phyloP scores from a whole-genome alignment of 108 stramenopile genomes.

The Cyclostephanos tholiformis region DNA sequence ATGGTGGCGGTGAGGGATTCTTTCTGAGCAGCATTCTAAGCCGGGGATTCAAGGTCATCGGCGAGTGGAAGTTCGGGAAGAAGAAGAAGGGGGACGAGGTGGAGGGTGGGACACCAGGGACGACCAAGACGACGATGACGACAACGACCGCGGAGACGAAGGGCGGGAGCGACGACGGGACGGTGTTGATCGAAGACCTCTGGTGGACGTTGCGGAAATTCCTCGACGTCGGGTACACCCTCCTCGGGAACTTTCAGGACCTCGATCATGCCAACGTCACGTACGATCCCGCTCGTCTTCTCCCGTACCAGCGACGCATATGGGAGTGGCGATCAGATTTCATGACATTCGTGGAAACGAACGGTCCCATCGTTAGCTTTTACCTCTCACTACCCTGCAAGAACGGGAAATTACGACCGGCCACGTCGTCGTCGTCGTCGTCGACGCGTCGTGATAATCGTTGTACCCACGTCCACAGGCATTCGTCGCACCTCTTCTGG shows the following conservation, averaged over 20 bases:
- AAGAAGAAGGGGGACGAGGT: neutral
- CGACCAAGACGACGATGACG: neutral
- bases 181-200: conserved; percentile 20
- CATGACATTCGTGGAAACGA: conserved; percentile 30
- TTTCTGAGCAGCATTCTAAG: neutral
- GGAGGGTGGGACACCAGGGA: neutral
- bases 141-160: neutral
- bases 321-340: conserved; percentile 52
- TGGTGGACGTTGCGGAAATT: conserved; percentile 35
- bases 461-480: conserved; percentile 30
- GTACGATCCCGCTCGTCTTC: conserved; percentile 20
- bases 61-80: neutral
- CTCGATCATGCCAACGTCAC: conserved; percentile 43
- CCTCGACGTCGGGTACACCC: conserved; percentile 43
- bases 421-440: neutral
- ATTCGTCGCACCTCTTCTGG: conserved; percentile 52
- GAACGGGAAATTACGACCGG: neutral
- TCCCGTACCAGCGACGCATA: conserved; percentile 24
- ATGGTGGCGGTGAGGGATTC: neutral
- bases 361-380: conserved; percentile 28
- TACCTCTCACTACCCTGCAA: conserved; percentile 41
- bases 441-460: neutral
- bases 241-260: conserved; percentile 55
- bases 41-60: neutral
- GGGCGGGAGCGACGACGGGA: neutral